A percentile compares a stretch with the other conserved stretches of the same genome.
phyloP scores from a whole-genome alignment of 169 alveolate genomes.

The Pseudocohnilembus persalinus region DNA sequence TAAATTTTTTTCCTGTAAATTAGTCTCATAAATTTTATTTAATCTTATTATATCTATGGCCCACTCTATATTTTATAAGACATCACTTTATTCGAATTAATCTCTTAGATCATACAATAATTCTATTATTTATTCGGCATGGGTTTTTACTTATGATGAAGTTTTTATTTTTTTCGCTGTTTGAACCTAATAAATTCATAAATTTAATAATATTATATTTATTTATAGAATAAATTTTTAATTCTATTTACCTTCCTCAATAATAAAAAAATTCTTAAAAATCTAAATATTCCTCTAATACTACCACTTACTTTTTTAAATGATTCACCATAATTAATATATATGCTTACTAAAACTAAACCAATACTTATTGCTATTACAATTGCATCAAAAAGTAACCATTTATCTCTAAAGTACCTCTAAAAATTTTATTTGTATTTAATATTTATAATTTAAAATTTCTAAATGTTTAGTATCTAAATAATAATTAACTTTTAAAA shows the following conservation, averaged over 20 bases:
- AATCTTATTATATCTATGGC: constrained; percentile 25
- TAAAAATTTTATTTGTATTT: neutral
- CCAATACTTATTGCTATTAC: constrained; percentile 26
- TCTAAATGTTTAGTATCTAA: neutral
- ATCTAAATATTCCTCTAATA: constrained; percentile 46
- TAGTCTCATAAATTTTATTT: constrained; percentile 41
- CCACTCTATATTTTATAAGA: constrained; percentile 27
- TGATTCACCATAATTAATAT: constrained; percentile 1
- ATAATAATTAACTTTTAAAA: too few species aligned
- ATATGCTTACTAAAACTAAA: constrained; percentile 26
- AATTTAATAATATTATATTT: neutral
- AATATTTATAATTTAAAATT: neutral
- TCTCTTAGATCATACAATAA: constrained; percentile 37
- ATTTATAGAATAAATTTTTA: neutral
- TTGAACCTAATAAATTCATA: constrained; percentile 30
- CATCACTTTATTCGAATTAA: constrained; percentile 38
- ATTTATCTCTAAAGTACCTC: constrained; percentile 32
- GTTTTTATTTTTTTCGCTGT: constrained; percentile 12
- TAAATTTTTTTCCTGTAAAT: neutral
- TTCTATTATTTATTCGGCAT: constrained; percentile 37
- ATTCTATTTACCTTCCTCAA: constrained; percentile 30
- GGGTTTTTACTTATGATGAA: constrained; percentile 27
- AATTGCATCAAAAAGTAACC: constrained; percentile 35
- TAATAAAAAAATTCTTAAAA: constrained; percentile 39
- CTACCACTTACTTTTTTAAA: constrained; percentile 23